A percentile compares a stretch with the other conserved stretches of the same genome.
These are phyloP conservation scores for Malbranchea cinnamomea DNA, from an alignment of 2,329 filamentous ascomycete species.

Conservation along the genomic window DNA sequence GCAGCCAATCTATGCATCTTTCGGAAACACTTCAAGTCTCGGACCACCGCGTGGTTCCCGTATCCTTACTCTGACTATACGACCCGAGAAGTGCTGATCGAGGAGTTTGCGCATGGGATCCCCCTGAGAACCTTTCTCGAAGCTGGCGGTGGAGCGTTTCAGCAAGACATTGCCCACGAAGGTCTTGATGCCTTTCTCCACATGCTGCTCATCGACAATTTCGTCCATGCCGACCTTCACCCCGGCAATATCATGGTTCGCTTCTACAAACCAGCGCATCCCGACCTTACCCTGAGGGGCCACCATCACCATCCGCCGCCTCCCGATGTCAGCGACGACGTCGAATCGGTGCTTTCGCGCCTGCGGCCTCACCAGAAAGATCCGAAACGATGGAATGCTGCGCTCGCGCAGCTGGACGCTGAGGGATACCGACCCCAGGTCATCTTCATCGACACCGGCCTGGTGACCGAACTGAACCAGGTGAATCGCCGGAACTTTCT, in stretches of 20 bases:
- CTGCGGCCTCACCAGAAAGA: slow-evolving; percentile 60
- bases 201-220: slow-evolving; percentile 95
- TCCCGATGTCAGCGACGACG: slow-evolving; percentile 45
- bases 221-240: slow-evolving; percentile 90
- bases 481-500: slow-evolving; percentile 82
- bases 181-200: slow-evolving; percentile 89
- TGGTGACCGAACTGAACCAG: slow-evolving; percentile 84
- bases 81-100: slow-evolving; percentile 79
- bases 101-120: slow-evolving; percentile 92
- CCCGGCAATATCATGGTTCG: slow-evolving; percentile 99
- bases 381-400: slow-evolving; percentile 53
- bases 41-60: slow-evolving; percentile 91
- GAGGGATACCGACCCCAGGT: slow-evolving; percentile 89
- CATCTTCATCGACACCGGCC: slow-evolving; percentile 91
- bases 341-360: slow-evolving; percentile 69
- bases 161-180: slow-evolving; percentile 86
- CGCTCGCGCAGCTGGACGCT: slow-evolving; percentile 60
- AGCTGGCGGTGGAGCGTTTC: slow-evolving; percentile 81
- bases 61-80: slow-evolving; percentile 88
- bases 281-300: slow-evolving; percentile 45
- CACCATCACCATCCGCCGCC: slow-evolving; percentile 21
- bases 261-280: slow-evolving; percentile 72
- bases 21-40: slow-evolving; percentile 74
- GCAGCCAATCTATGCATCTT: slow-evolving; percentile 77
- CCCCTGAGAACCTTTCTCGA: slow-evolving; percentile 81